Evolutionary conservation across 2,329 filamentous ascomycete genomes (phyloP).

Genomic region (Aspergillus glaucus): DNA sequence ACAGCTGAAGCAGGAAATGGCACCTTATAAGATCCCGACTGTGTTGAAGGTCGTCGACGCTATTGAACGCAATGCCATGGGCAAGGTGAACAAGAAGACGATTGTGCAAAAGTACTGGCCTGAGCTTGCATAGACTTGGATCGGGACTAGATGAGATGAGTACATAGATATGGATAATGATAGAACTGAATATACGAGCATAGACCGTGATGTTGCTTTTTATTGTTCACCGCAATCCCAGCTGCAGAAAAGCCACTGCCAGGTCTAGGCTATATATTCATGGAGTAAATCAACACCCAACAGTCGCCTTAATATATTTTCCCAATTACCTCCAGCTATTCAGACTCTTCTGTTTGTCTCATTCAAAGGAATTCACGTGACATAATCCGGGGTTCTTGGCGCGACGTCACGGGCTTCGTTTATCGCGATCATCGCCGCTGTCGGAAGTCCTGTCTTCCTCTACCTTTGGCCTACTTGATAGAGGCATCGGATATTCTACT

Average conservation of each 20-base stretch:
- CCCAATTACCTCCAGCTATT: too few relatives aligned
- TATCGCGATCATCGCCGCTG: not conserved
- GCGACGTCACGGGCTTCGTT: constrained; percentile 15
- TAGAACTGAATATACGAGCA: not conserved
- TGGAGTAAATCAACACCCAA: too few relatives aligned
- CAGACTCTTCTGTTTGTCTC: not conserved
- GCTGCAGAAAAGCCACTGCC: too few relatives aligned
- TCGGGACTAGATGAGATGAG: not conserved
- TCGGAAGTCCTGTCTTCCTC: not conserved
- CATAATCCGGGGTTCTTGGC: constrained; percentile 11
- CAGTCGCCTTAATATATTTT: too few relatives aligned
- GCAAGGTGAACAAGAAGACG: constrained; percentile 56
- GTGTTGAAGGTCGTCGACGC: constrained; percentile 72
- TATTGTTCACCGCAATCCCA: too few relatives aligned
- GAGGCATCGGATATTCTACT: not conserved
- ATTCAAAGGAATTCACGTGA: constrained; percentile 7
- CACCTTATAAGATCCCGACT: constrained; percentile 88
- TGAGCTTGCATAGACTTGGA: constrained; percentile 2
- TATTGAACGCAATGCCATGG: constrained; percentile 63
- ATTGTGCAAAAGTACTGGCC: constrained; percentile 36
- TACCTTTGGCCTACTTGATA: not conserved
- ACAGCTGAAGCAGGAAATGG: constrained; percentile 48
- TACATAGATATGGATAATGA: not conserved
- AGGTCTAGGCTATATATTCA: too few relatives aligned
- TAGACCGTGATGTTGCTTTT: too few relatives aligned